Conservation (phyloP, 805 yeast species). For the Wickerhamiella brachini region DNA sequence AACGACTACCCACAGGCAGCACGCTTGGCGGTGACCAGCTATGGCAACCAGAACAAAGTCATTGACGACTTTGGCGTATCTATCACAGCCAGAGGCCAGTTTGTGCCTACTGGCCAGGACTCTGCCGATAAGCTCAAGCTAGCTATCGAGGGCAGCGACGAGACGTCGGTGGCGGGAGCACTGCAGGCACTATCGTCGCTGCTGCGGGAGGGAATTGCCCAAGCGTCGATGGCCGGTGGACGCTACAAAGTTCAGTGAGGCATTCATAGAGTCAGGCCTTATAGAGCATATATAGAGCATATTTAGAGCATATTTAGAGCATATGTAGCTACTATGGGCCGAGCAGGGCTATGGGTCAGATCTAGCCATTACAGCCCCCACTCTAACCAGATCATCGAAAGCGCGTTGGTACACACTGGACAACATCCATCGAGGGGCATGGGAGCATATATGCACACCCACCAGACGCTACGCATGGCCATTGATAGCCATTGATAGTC, state of each 20-base stretch:
- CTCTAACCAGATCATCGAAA: too few species aligned
- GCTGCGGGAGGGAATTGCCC: background rate
- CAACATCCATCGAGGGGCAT: too few species aligned
- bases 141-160: conserved; percentile 61
- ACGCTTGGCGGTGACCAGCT: conserved; percentile 18
- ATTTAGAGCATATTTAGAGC: too few species aligned
- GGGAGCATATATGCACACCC: too few species aligned
- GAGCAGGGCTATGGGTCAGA: too few species aligned
- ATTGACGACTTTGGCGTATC: conserved; percentile 34
- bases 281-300: too few species aligned
- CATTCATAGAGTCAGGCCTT: too few species aligned
- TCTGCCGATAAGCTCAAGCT: conserved; percentile 55
- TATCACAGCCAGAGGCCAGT: conserved; percentile 71
- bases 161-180: conserved; percentile 32
- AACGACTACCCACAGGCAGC: conserved; percentile 63
- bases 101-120: conserved; percentile 44
- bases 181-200: conserved; percentile 1
- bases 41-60: conserved; percentile 7
- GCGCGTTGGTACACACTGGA: too few species aligned
- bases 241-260: background rate
- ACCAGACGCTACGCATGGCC: too few species aligned
- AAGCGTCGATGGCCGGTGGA: background rate
- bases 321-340: too few species aligned
- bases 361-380: too few species aligned
- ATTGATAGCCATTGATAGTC: too few species aligned